These are phyloP conservation scores for Solanum rostratum DNA, from an alignment of 257 asterid species.

Conservation along the genomic window DNA sequence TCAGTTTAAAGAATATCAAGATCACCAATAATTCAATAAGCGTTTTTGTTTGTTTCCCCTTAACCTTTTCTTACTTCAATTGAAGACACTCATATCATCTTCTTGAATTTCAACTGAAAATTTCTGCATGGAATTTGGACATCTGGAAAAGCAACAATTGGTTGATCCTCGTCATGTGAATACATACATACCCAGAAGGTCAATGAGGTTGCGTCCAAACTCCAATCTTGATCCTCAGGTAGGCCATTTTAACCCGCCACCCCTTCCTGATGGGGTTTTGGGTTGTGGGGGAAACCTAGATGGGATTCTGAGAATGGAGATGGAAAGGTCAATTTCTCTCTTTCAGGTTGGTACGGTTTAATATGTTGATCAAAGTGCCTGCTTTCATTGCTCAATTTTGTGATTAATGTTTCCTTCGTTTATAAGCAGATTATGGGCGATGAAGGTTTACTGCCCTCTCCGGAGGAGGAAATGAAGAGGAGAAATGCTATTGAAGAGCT, in stretches of 20 bases:
- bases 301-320: conserved; percentile 16
- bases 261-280: neutral
- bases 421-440: conserved; percentile 28
- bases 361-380: neutral
- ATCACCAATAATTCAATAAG: neutral
- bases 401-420: neutral
- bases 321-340: conserved; percentile 33
- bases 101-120: neutral
- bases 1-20: neutral
- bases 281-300: neutral
- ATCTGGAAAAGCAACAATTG: neutral
- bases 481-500: conserved; percentile 24
- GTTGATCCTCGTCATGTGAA: neutral
- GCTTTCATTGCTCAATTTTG: neutral
- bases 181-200: neutral
- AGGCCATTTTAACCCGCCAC: neutral
- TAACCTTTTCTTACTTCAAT: neutral
- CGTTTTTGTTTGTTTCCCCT: neutral
- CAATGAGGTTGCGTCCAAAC: neutral
- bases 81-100: neutral
- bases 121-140: conserved; percentile 17
- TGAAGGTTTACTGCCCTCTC: conserved; percentile 39
- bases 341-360: conserved; percentile 18
- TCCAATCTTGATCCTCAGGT: neutral
- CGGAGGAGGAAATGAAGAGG: conserved; percentile 34